phyloP scores from a whole-genome alignment of 257 asterid species.

The Gentiana straminea region DNA sequence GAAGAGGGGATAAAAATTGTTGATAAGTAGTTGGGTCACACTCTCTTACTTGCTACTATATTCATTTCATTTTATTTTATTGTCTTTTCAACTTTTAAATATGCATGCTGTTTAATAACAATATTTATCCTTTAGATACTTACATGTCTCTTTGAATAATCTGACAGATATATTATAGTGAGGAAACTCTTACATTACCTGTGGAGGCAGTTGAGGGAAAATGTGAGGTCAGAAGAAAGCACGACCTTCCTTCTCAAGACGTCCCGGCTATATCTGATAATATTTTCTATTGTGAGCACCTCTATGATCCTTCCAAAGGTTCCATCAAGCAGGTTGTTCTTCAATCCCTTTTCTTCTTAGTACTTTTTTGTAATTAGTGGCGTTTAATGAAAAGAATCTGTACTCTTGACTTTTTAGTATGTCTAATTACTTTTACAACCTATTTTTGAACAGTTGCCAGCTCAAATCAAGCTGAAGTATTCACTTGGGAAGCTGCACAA shows the following conservation, averaged over 20 bases:
- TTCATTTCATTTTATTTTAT: too few relatives aligned
- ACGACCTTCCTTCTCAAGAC: constrained; percentile 58
- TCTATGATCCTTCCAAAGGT: constrained; percentile 73
- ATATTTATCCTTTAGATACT: constrained; percentile 8
- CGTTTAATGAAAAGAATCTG: not conserved
- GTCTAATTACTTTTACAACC: constrained; percentile 1
- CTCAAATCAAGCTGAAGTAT: constrained; percentile 47
- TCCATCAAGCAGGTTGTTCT: constrained; percentile 65
- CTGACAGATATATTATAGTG: constrained; percentile 72
- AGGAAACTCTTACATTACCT: constrained; percentile 52
- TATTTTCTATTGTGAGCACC: constrained; percentile 75
- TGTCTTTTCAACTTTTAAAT: too few relatives aligned
- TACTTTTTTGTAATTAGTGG: not conserved
- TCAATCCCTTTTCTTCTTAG: not conserved
- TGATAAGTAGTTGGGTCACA: too few relatives aligned
- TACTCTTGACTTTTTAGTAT: not conserved
- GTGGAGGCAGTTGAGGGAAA: constrained; percentile 58
- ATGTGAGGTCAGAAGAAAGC: constrained; percentile 78
- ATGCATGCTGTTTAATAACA: too few relatives aligned
- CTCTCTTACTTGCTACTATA: too few relatives aligned
- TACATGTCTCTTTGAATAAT: constrained; percentile 14
- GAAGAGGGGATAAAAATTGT: too few relatives aligned
- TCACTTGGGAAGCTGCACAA: constrained; percentile 31
- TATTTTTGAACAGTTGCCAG: constrained; percentile 59
- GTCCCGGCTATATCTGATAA: constrained; percentile 56